Percentiles rank a stretch among this genome's conserved stretches.
Evolutionary conservation across 23 red algal species (phyloP).

Genomic region (Gracilariopsis chorda): DNA sequence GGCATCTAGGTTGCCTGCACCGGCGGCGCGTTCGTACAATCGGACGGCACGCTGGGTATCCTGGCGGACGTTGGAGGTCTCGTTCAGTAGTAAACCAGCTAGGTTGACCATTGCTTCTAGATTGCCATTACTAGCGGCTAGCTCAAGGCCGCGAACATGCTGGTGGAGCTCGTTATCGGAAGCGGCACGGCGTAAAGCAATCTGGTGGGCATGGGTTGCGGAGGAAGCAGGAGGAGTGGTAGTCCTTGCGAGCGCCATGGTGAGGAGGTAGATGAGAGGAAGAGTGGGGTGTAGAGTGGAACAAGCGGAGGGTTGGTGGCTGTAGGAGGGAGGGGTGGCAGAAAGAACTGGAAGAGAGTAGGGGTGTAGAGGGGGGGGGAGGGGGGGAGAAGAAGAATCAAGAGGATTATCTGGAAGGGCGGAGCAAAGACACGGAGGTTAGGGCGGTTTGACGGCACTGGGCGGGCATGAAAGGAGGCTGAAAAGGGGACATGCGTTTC

Average conservation of each 20-base stretch:
- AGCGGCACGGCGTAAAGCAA: background rate
- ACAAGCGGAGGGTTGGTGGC: background rate
- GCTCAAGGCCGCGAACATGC: slow-evolving; percentile 11
- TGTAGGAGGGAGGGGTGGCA: background rate
- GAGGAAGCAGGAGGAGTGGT: background rate
- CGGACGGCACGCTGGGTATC: slow-evolving; percentile 41
- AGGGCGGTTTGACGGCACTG: too few relatives aligned
- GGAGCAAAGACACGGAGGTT: background rate
- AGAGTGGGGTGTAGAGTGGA: background rate
- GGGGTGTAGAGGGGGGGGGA: background rate
- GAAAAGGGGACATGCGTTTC: too few relatives aligned
- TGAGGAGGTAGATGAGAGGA: background rate
- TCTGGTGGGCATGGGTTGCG: background rate
- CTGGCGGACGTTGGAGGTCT: background rate
- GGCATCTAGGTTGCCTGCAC: slow-evolving; percentile 20
- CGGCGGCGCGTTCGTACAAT: slow-evolving; percentile 32
- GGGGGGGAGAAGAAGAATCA: background rate
- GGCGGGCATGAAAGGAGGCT: too few relatives aligned
- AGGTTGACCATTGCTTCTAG: slow-evolving; percentile 25
- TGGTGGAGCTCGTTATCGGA: slow-evolving; percentile 3
- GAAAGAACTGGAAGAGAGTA: background rate
- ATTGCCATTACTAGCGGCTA: slow-evolving; percentile 33
- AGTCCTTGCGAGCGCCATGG: slow-evolving; percentile 15
- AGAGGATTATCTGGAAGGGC: background rate
- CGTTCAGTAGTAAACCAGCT: slow-evolving; percentile 25